A percentile compares a stretch with the other conserved stretches of the same genome.
These are phyloP conservation scores for Condylostoma magnum DNA, from an alignment of 169 alveolate species.

Conservation along the genomic window DNA sequence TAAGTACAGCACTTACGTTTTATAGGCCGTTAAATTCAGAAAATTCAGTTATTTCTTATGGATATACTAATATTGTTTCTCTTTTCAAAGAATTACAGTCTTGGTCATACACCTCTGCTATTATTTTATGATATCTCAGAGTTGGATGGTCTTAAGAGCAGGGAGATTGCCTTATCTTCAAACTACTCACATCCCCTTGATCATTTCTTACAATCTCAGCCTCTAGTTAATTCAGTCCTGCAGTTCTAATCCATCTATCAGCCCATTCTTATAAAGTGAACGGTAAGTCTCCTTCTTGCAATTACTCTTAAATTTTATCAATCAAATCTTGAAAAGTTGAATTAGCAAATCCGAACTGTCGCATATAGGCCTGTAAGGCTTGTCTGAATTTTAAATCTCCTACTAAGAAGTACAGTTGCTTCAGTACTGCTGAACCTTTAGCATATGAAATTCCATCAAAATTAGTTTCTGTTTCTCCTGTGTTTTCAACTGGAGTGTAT, in stretches of 20 bases:
- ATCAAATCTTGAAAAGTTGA: slow-evolving; percentile 11
- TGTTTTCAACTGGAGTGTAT: slow-evolving; percentile 55
- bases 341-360: not conserved
- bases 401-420: slow-evolving; percentile 68
- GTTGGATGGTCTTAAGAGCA: slow-evolving; percentile 19
- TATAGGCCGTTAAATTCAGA: slow-evolving; percentile 14
- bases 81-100: not conserved
- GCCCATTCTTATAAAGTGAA: slow-evolving; percentile 21
- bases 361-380: slow-evolving; percentile 35
- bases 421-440: slow-evolving; percentile 80
- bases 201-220: not conserved
- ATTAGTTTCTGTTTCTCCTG: slow-evolving; percentile 80
- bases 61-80: not conserved
- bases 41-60: not conserved
- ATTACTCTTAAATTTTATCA: not conserved
- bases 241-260: slow-evolving; percentile 24
- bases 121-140: slow-evolving; percentile 21
- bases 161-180: slow-evolving; percentile 14
- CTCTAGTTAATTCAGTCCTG: slow-evolving; percentile 23
- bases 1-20: not conserved
- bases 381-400: slow-evolving; percentile 66
- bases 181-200: not conserved
- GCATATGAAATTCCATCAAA: slow-evolving; percentile 86
- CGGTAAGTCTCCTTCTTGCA: not conserved
- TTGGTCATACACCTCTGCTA: slow-evolving; percentile 6